phyloP scores from a whole-genome alignment of 2,329 filamentous ascomycete species.

The Pseudopyricularia cyperi region DNA sequence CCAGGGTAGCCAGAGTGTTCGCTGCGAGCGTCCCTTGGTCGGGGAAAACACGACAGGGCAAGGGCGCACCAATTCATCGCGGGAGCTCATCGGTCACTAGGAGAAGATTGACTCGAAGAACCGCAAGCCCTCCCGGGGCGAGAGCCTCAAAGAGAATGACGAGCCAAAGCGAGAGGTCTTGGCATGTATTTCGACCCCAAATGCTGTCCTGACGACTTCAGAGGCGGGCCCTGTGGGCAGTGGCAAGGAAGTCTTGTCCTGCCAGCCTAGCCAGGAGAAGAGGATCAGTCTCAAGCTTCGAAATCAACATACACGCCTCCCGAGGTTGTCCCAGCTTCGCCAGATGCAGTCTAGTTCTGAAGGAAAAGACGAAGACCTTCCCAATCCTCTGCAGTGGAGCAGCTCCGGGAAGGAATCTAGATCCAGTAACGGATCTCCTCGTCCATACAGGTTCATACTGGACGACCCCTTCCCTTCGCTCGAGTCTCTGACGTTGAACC shows the following conservation, averaged over 20 bases:
- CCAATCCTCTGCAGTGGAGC: not conserved
- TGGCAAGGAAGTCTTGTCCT: not conserved
- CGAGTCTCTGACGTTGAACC: conserved; percentile 1
- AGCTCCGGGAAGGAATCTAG: not conserved
- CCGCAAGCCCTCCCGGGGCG: not conserved
- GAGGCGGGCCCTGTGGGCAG: not conserved
- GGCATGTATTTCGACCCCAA: not conserved
- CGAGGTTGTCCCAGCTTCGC: not conserved
- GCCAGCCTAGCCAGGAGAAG: not conserved
- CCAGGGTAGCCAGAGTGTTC: conserved; percentile 1
- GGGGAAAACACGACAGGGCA: not conserved
- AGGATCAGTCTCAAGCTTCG: not conserved
- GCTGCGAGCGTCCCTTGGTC: not conserved
- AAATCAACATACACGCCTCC: not conserved
- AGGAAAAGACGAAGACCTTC: not conserved
- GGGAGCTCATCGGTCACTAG: conserved; percentile 8
- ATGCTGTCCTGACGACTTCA: not conserved
- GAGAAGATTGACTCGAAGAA: conserved; percentile 9
- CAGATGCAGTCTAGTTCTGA: not conserved
- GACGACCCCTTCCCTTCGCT: conserved; percentile 1
- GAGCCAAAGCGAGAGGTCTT: not conserved
- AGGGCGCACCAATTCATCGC: not conserved
- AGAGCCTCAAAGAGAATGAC: not conserved
- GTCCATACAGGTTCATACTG: not conserved
- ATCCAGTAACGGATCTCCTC: not conserved